These are phyloP conservation scores for Thuidium tamariscinum DNA, from an alignment of 225 moss, liverwort and hornwort genomes.

Conservation along the genomic window DNA sequence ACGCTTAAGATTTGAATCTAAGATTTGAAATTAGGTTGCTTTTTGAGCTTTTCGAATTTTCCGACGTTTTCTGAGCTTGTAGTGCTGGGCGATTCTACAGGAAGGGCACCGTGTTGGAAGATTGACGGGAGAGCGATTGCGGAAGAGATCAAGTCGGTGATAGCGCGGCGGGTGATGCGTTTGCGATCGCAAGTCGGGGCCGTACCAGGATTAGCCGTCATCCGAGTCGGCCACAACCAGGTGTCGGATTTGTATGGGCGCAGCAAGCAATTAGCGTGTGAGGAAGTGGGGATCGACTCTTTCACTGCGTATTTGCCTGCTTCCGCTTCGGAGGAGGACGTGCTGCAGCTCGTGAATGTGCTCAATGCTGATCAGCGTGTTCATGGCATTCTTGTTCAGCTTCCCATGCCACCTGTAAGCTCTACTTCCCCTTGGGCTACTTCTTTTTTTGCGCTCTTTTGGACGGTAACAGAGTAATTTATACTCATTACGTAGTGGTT, in stretches of 20 bases:
- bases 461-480: not conserved
- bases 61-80: not conserved
- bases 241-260: conserved; percentile 75
- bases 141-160: conserved; percentile 50
- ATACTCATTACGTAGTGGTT: not conserved
- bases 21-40: not conserved
- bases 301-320: not conserved
- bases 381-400: conserved; percentile 88
- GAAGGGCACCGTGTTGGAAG: conserved; percentile 28
- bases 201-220: conserved; percentile 76
- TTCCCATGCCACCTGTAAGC: conserved; percentile 69
- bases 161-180: conserved; percentile 48
- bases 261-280: conserved; percentile 73
- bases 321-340: conserved; percentile 55
- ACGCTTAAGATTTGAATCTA: not conserved
- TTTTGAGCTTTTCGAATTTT: not conserved
- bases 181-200: conserved; percentile 55
- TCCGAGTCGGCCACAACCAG: conserved; percentile 70
- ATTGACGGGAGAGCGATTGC: conserved; percentile 83
- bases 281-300: conserved; percentile 63
- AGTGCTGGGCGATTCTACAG: not conserved
- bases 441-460: not conserved
- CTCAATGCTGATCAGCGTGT: conserved; percentile 57
- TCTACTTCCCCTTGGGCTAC: not conserved
- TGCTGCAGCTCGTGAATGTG: conserved; percentile 39